Evolutionary conservation across 345 rosid species (phyloP), one percentile per base, ranked within the genome.

Genomic region (Eucalyptus shirleyi): DNA sequence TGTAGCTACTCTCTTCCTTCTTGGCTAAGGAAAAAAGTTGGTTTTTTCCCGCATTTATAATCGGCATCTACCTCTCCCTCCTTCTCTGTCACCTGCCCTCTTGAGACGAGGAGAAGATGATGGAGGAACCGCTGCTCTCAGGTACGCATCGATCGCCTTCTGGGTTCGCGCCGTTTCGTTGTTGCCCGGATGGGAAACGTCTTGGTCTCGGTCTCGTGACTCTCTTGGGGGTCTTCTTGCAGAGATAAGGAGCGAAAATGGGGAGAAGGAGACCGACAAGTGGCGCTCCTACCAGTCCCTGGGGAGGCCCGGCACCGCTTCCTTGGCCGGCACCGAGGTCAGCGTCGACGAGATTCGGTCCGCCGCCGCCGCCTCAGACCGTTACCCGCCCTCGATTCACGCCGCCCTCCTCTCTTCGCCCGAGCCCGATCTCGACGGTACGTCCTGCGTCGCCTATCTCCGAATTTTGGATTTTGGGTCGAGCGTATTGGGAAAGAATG

Each of bases 281-380:
- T 94, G 94, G 97, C 96, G 96, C 89, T 92, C 98, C 16, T 98
- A 98, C 83, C 96, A 95, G 92, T 90, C 95, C 92, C 91, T 98
- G n/a, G 97, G 95, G 28, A 93, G 99, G 91, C 90, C 93, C 12
- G 95, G 94, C 89, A 95, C 99, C 1, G 92, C 96, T 80, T 93
- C 94, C 7, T 92, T 94, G 93, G 95, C 94, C 87, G 98, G 96
- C 90, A 92, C 95, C 49, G 97, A 95, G 80, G 96, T 97, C 87
- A 98, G 98, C 93, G 95, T 95, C 69, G 97, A 94, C 6, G 99
- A 98, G 92, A 93, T 98, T 88, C 98, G 99, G 50, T 93, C 99
- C 18, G 98, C 98, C 18, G 91, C 94, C 72, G 91, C 95, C 23
- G 90, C 87, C 60, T 93, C 98, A 47, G 94, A 92, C 89, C 90